Evolutionary conservation across 2,329 filamentous ascomycete species (phyloP).

Genomic region (Trichoderma oligosporum): DNA sequence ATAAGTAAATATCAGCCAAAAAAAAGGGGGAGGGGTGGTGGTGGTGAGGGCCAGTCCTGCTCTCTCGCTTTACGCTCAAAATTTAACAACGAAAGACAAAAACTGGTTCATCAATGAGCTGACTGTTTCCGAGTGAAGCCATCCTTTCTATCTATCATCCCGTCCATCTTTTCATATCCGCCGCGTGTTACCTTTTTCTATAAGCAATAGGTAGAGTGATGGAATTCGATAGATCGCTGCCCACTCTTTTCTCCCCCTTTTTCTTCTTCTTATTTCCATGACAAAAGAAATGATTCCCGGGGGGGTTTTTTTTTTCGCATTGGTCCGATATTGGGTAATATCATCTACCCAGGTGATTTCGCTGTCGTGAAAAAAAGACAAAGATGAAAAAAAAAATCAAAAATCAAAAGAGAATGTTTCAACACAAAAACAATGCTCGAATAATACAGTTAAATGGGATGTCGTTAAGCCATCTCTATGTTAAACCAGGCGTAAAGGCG

Average conservation of each 20-base stretch:
- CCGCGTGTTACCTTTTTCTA: background rate
- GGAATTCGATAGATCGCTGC: background rate
- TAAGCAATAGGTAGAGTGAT: background rate
- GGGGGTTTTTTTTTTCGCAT: background rate
- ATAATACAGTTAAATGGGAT: background rate
- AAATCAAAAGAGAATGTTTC: background rate
- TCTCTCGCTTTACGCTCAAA: conserved; percentile 5
- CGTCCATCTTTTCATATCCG: background rate
- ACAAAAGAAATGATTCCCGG: conserved; percentile 14
- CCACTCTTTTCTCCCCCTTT: background rate
- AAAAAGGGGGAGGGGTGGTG: background rate
- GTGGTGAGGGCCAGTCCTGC: background rate
- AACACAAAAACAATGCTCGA: background rate
- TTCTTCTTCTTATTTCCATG: background rate
- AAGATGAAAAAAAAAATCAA: background rate
- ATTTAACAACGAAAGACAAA: background rate
- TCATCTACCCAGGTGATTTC: conserved; percentile 1
- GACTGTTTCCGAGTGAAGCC: conserved; percentile 5
- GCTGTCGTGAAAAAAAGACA: background rate
- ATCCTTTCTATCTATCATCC: background rate
- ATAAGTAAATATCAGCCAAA: background rate
- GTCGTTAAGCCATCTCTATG: conserved; percentile 6
- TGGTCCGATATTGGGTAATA: background rate
- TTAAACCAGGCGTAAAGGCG: background rate
- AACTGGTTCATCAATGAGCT: conserved; percentile 8